These are phyloP conservation scores for Lentinula edodes DNA, from an alignment of 768 basidiomycete species.

Conservation along the genomic window DNA sequence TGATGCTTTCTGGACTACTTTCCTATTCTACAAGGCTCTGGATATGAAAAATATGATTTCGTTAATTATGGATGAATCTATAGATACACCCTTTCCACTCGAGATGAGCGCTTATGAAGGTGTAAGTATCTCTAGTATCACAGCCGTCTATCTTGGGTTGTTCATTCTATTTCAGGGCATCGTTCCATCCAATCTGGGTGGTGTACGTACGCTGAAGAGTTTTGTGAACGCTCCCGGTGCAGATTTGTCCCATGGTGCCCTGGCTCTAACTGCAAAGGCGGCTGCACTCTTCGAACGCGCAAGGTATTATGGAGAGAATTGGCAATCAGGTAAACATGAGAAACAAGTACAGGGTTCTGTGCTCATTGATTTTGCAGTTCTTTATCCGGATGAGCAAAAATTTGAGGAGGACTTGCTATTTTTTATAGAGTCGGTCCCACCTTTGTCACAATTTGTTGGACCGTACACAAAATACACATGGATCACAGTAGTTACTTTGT, in stretches of 20 bases:
- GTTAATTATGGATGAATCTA: slow-evolving; percentile 17
- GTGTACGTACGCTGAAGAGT: slow-evolving; percentile 8
- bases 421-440: slow-evolving; percentile 8
- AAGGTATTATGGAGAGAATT: slow-evolving; percentile 13
- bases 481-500: not conserved
- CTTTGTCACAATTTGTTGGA: not conserved
- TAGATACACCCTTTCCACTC: slow-evolving; percentile 37
- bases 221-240: slow-evolving; percentile 10
- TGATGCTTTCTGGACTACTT: slow-evolving; percentile 32
- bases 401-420: slow-evolving; percentile 10
- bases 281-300: slow-evolving; percentile 19
- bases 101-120: slow-evolving; percentile 12
- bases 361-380: not conserved
- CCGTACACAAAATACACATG: not conserved
- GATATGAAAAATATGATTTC: slow-evolving; percentile 21
- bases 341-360: not conserved
- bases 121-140: slow-evolving; percentile 6
- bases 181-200: slow-evolving; percentile 1
- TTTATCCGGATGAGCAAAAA: not conserved
- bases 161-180: slow-evolving; percentile 14
- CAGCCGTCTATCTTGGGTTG: not conserved
- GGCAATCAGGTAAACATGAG: slow-evolving; percentile 10
- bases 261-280: slow-evolving; percentile 4
- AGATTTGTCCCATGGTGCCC: slow-evolving; percentile 5
- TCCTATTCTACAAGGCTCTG: slow-evolving; percentile 27